phyloP scores from a whole-genome alignment of 768 basidiomycete species.

The Ephemerocybe angulata region DNA sequence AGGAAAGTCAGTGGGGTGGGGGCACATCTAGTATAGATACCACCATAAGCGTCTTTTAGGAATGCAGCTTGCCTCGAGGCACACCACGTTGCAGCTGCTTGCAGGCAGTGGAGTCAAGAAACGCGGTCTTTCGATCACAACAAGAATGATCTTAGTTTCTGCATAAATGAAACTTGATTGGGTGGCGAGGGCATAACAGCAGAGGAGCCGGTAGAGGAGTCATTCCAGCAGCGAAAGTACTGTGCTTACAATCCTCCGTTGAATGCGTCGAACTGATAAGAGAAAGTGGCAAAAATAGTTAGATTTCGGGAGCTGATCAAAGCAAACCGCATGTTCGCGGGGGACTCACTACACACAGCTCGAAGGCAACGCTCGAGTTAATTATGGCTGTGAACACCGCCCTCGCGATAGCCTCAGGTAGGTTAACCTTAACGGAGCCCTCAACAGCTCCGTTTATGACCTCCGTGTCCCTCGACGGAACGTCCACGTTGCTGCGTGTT shows the following conservation, averaged over 20 bases:
- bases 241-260: neutral
- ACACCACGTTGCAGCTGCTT: neutral
- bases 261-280: constrained; percentile 3
- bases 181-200: neutral
- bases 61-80: constrained; percentile 3
- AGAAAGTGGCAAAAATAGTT: neutral
- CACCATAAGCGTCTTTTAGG: neutral
- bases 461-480: constrained; percentile 21
- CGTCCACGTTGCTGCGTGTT: constrained; percentile 19
- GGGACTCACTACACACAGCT: constrained; percentile 22
- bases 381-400: constrained; percentile 22
- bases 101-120: neutral
- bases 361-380: constrained; percentile 21
- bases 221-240: neutral
- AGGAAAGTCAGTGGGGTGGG: neutral
- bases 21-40: neutral
- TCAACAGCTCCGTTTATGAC: constrained; percentile 20
- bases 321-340: neutral
- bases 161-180: neutral
- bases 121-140: neutral
- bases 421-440: constrained; percentile 15
- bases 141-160: neutral
- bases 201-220: neutral
- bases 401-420: constrained; percentile 20
- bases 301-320: neutral